Evolutionary conservation across 495 filamentous ascomycete genomes (phyloP).

Genomic region (Aspergillus sclerotiicarbonarius): DNA sequence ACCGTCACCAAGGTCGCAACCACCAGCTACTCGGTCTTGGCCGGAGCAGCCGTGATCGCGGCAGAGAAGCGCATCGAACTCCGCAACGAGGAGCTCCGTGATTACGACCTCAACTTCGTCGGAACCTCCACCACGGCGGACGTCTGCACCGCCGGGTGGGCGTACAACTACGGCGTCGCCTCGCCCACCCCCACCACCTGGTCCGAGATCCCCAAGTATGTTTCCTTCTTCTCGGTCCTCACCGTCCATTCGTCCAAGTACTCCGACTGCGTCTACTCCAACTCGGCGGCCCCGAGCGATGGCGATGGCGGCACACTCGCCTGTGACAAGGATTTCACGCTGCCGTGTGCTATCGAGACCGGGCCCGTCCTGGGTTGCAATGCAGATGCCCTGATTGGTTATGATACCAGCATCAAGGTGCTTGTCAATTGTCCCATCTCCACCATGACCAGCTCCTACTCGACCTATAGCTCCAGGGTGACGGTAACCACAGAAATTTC

Average conservation of each 20-base stretch:
- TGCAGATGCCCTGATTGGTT: background rate
- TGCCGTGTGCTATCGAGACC: background rate
- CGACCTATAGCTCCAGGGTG: background rate
- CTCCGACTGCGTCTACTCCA: background rate
- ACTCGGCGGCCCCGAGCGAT: background rate
- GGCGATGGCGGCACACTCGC: background rate
- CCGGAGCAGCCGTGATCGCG: background rate
- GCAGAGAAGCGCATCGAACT: background rate
- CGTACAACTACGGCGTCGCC: background rate
- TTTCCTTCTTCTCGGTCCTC: background rate
- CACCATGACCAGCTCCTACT: background rate
- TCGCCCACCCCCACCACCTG: background rate
- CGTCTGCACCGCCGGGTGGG: background rate
- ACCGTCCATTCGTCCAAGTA: background rate
- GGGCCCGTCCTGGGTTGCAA: background rate
- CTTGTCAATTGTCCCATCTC: background rate
- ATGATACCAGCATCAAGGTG: background rate
- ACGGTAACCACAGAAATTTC: no score
- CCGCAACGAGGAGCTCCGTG: background rate
- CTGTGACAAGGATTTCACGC: background rate
- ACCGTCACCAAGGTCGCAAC: background rate
- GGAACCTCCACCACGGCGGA: background rate
- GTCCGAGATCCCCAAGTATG: background rate
- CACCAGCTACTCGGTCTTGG: background rate
- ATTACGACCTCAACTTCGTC: background rate